phyloP scores from a whole-genome alignment of 805 yeast species.

The Metschnikowia lunata region DNA sequence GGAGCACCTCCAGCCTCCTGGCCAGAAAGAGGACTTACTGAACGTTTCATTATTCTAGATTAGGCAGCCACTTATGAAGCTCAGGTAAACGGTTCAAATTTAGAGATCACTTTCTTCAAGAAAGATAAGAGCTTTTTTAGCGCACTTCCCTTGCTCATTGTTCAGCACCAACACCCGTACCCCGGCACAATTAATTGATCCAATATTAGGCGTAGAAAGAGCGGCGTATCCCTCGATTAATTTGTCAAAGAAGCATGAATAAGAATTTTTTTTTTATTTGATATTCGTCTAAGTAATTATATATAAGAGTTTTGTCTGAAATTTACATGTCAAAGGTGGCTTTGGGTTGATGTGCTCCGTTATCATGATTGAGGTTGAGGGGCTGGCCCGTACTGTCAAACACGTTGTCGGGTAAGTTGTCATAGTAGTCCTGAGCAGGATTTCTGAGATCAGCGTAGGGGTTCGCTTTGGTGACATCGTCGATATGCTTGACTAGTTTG shows the following conservation, averaged over 20 bases:
- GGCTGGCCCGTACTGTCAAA: constrained; percentile 31
- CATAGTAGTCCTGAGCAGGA: constrained; percentile 41
- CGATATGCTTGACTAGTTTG: constrained; percentile 53
- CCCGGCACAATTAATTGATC: neutral
- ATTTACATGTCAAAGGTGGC: constrained; percentile 12
- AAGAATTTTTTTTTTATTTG: too few relatives aligned
- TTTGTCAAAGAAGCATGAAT: too few relatives aligned
- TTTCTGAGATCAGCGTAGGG: constrained; percentile 38
- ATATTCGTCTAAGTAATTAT: too few relatives aligned
- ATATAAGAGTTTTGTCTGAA: too few relatives aligned
- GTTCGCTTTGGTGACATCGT: constrained; percentile 36
- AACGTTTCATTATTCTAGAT: constrained; percentile 13
- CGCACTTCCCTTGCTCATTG: too few relatives aligned
- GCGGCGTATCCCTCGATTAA: too few relatives aligned
- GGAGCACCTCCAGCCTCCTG: constrained; percentile 2
- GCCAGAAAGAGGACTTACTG: constrained; percentile 15
- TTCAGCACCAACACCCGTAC: neutral
- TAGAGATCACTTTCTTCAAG: too few relatives aligned
- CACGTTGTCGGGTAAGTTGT: constrained; percentile 24
- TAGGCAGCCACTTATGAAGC: too few relatives aligned
- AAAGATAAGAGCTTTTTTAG: too few relatives aligned
- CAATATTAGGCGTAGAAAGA: too few relatives aligned
- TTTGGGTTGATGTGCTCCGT: constrained; percentile 3
- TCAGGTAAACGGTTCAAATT: too few relatives aligned
- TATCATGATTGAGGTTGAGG: constrained; percentile 26